phyloP scores from a whole-genome alignment of 176 grass and related monocot genomes.

The Ensete ventricosum region DNA sequence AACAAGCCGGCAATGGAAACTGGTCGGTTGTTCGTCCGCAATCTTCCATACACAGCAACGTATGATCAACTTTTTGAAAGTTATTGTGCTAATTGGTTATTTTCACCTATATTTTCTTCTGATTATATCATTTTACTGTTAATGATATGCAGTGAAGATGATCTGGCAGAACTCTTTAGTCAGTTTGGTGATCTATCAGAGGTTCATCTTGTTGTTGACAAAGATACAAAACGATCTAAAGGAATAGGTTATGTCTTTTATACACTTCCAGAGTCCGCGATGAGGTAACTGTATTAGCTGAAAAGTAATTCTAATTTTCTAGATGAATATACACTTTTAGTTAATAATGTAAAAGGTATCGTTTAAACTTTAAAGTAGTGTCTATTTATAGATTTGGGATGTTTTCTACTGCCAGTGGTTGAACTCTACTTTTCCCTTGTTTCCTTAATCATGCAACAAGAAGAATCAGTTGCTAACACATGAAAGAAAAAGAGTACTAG shows the following conservation, averaged over 20 bases:
- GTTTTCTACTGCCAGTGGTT: not conserved
- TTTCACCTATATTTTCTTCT: conserved; percentile 16
- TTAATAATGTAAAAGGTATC: conserved; percentile 3
- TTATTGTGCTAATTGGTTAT: not conserved
- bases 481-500: not conserved
- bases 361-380: not conserved
- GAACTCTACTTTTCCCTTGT: conserved; percentile 3
- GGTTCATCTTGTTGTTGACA: conserved; percentile 76
- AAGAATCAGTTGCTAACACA: not conserved
- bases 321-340: not conserved
- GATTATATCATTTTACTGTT: conserved; percentile 24
- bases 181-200: conserved; percentile 74
- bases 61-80: conserved; percentile 12
- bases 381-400: not conserved
- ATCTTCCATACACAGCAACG: conserved; percentile 89
- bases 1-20: conserved; percentile 74
- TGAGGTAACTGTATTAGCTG: conserved; percentile 43
- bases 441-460: conserved; percentile 3
- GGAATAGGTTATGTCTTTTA: conserved; percentile 89
- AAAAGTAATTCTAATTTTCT: not conserved
- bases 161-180: conserved; percentile 56
- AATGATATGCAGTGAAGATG: conserved; percentile 62
- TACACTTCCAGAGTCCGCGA: conserved; percentile 70
- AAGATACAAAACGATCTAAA: conserved; percentile 69
- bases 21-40: conserved; percentile 79